phyloP scores from a whole-genome alignment of 306 rosid genomes.

The Vigna radiata region DNA sequence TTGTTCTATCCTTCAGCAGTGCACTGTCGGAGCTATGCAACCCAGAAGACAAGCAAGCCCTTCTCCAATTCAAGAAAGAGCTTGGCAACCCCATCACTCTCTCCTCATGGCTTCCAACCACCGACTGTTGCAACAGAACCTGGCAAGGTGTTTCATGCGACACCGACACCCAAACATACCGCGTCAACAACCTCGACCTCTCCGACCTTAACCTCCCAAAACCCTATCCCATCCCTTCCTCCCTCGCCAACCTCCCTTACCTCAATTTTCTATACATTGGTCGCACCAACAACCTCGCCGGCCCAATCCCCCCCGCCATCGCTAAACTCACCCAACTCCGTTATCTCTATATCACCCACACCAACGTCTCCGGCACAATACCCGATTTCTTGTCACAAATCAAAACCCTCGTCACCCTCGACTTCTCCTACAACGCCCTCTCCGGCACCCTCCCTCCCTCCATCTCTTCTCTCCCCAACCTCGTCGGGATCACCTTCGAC shows the following conservation, averaged over 20 bases:
- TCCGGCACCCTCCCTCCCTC: constrained; percentile 32
- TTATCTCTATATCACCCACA: constrained; percentile 17
- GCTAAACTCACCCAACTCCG: constrained; percentile 29
- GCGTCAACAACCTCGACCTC: constrained; percentile 28
- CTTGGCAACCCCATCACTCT: constrained; percentile 41
- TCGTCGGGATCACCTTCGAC: constrained; percentile 36
- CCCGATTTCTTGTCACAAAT: constrained; percentile 37
- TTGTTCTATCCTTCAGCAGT: not conserved
- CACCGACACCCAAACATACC: constrained; percentile 43
- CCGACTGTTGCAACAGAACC: constrained; percentile 33
- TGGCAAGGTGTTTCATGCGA: constrained; percentile 43
- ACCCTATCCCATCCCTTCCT: constrained; percentile 8
- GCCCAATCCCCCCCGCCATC: not conserved
- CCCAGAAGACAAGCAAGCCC: constrained; percentile 33
- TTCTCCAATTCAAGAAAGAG: constrained; percentile 37
- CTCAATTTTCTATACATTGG: not conserved
- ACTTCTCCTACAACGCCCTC: constrained; percentile 42
- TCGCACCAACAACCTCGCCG: constrained; percentile 30
- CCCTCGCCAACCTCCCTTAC: constrained; percentile 12
- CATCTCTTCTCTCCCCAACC: constrained; percentile 40
- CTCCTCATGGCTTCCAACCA: constrained; percentile 33
- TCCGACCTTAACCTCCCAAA: not conserved
- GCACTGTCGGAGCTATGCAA: constrained; percentile 39
- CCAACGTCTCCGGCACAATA: constrained; percentile 31
- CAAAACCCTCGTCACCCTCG: constrained; percentile 35